A percentile compares a stretch with the other conserved stretches of the same genome.
Evolutionary conservation across 208 protist genomes (phyloP).

Genomic region (Entamoeba invadens): DNA sequence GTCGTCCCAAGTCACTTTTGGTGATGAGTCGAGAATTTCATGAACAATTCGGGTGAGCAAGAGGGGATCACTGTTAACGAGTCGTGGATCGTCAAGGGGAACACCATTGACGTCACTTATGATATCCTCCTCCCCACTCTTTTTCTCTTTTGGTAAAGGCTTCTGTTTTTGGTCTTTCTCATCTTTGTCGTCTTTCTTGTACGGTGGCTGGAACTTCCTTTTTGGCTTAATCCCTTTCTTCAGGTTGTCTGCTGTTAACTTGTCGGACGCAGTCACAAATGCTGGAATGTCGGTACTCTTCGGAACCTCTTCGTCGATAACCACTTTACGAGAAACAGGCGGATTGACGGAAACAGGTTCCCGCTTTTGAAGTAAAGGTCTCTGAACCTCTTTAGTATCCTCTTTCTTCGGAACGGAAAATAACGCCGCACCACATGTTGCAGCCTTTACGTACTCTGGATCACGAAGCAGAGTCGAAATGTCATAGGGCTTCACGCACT

Average conservation of each 20-base stretch:
- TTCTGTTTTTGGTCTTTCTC: neutral
- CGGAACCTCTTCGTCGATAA: neutral
- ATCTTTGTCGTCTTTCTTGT: neutral
- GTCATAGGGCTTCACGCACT: neutral
- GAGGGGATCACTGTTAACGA: neutral
- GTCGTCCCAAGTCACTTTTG: slow-evolving; percentile 17
- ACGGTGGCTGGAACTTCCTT: neutral
- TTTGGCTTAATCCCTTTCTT: neutral
- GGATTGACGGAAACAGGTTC: neutral
- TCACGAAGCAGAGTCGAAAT: neutral
- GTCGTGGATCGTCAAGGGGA: neutral
- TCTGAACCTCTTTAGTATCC: neutral
- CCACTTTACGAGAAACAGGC: neutral
- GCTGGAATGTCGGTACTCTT: neutral
- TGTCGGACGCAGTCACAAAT: neutral
- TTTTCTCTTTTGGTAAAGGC: neutral
- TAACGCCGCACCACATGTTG: neutral
- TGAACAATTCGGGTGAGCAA: neutral
- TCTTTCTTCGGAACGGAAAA: neutral
- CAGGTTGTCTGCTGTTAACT: neutral
- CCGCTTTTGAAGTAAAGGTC: neutral
- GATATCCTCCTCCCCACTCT: neutral
- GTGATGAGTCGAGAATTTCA: neutral
- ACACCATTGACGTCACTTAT: neutral
- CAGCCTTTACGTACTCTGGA: neutral